Evolutionary conservation across 2,329 filamentous ascomycete species (phyloP).

Genomic region (Pestalotiopsis sp.): DNA sequence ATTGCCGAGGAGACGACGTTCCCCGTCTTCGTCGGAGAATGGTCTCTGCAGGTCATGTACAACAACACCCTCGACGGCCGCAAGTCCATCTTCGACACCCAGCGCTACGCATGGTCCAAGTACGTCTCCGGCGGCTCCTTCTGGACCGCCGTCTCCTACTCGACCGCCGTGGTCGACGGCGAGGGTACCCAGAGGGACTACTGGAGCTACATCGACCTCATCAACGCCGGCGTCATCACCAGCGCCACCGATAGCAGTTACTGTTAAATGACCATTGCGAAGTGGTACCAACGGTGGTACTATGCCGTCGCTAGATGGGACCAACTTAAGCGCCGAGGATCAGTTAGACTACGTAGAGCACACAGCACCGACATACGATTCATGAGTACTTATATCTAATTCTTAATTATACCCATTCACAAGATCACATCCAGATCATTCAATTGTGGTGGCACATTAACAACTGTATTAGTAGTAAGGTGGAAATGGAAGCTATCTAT

Average conservation of each 20-base stretch:
- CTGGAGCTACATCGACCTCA: conserved; percentile 14
- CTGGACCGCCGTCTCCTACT: conserved; percentile 27
- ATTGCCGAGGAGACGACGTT: conserved; percentile 22
- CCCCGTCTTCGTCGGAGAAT: conserved; percentile 36
- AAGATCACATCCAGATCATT: too few species aligned
- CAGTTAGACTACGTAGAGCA: not conserved
- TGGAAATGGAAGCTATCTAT: too few species aligned
- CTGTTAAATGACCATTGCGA: not conserved
- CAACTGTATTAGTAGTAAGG: too few species aligned
- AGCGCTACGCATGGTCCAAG: conserved; percentile 33
- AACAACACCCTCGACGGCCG: conserved; percentile 32
- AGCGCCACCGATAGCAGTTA: conserved; percentile 6
- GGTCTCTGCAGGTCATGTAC: conserved; percentile 31
- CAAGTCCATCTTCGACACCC: conserved; percentile 32
- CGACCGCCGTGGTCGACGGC: conserved; percentile 13
- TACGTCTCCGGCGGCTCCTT: conserved; percentile 31
- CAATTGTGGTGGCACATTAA: too few species aligned
- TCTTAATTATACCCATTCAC: not conserved
- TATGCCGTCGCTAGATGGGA: not conserved
- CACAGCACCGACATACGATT: not conserved
- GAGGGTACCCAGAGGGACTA: conserved; percentile 16
- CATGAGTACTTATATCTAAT: not conserved
- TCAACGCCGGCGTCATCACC: conserved; percentile 9
- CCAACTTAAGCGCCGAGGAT: not conserved
- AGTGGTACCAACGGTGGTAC: not conserved